Conservation (phyloP, 1,284 basidiomycete species). For the Clitocybe nebularis region DNA sequence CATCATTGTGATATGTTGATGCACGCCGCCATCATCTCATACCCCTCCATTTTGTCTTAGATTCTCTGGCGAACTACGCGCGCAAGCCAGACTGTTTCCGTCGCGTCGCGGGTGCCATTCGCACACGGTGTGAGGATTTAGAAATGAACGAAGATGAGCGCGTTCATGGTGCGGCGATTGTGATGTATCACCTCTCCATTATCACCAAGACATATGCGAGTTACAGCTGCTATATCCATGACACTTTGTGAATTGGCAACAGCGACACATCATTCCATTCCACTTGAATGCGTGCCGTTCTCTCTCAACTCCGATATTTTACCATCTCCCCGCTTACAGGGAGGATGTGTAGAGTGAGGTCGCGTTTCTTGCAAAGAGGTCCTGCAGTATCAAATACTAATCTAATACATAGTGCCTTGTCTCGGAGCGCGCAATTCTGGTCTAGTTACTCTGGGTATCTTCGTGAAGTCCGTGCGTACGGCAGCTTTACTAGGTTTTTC, state of each 20-base stretch:
- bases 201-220: slow-evolving; percentile 7
- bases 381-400: slow-evolving; percentile 2
- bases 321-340: slow-evolving; percentile 23
- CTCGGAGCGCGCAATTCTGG: slow-evolving; percentile 76
- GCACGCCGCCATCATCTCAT: neutral
- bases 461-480: slow-evolving; percentile 62
- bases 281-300: slow-evolving; percentile 60
- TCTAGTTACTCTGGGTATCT: slow-evolving; percentile 80
- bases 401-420: slow-evolving; percentile 50
- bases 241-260: slow-evolving; percentile 73
- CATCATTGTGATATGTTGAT: neutral
- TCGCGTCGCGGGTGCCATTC: slow-evolving; percentile 42
- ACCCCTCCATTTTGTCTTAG: slow-evolving; percentile 12
- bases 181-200: slow-evolving; percentile 20
- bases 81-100: slow-evolving; percentile 64
- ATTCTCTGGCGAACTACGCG: slow-evolving; percentile 29
- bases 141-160: slow-evolving; percentile 58
- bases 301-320: slow-evolving; percentile 15
- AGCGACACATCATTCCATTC: slow-evolving; percentile 59
- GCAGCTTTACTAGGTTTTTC: slow-evolving; percentile 1
- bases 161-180: slow-evolving; percentile 46
- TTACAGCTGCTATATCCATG: slow-evolving; percentile 67
- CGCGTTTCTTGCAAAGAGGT: slow-evolving; percentile 3
- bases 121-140: slow-evolving; percentile 47
- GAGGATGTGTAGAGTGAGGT: slow-evolving; percentile 57